Evolutionary conservation across 495 filamentous ascomycete species (phyloP).

Genomic region (Oidiodendron maius): DNA sequence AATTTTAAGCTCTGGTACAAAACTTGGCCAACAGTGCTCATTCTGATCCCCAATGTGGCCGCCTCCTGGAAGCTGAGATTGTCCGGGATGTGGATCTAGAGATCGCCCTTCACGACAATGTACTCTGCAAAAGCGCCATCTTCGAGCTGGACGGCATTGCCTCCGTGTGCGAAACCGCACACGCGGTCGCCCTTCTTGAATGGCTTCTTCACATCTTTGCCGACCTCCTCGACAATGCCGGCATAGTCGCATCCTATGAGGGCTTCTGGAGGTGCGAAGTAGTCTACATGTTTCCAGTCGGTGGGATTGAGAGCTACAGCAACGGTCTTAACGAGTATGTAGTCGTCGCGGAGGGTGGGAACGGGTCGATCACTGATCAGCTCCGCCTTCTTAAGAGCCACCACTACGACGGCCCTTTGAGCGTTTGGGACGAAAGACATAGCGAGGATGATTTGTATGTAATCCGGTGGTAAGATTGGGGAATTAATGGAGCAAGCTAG

Average conservation of each 20-base stretch:
- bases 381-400: no score
- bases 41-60: constrained; percentile 47
- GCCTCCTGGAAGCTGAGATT: constrained; percentile 41
- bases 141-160: constrained; percentile 12
- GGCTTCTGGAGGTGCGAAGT: no score
- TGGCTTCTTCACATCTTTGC: constrained; percentile 14
- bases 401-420: no score
- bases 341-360: constrained; percentile 9
- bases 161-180: constrained; percentile 16
- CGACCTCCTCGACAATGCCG: constrained; percentile 32
- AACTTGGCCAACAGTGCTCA: constrained; percentile 42
- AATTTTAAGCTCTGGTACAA: constrained; percentile 24
- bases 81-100: constrained; percentile 42
- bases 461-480: no score
- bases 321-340: constrained; percentile 15
- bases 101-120: constrained; percentile 27
- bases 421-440: no score
- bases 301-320: constrained; percentile 21
- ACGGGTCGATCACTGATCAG: no score
- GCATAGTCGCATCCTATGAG: constrained; percentile 33
- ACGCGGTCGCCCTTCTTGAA: constrained; percentile 19
- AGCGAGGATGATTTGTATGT: no score
- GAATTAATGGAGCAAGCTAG: no score
- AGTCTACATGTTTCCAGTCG: constrained; percentile 14
- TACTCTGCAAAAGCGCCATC: constrained; percentile 28